phyloP scores from a whole-genome alignment of 257 asterid genomes.

The Linderniella brevidens region DNA sequence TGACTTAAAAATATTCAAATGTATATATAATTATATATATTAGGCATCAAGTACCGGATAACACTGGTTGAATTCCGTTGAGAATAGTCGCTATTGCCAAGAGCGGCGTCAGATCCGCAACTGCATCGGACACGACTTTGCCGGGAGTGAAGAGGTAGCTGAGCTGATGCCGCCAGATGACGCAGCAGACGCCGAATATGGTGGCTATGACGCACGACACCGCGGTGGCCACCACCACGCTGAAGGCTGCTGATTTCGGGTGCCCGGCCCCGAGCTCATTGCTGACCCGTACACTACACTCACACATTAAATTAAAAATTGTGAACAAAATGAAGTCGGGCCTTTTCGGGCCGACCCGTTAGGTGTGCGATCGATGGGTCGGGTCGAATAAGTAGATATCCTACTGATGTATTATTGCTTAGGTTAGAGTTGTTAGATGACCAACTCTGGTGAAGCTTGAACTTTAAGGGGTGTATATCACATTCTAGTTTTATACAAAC shows the following conservation, averaged over 20 bases:
- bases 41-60: conserved; percentile 21
- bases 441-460: too few relatives aligned
- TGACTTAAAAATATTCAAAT: too few relatives aligned
- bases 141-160: conserved; percentile 40
- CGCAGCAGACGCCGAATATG: conserved; percentile 12
- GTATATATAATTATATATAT: not conserved
- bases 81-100: conserved; percentile 33
- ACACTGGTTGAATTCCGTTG: conserved; percentile 44
- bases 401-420: too few relatives aligned
- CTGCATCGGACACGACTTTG: conserved; percentile 33
- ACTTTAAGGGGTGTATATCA: too few relatives aligned
- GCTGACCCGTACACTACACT: conserved; percentile 33
- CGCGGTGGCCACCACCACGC: conserved; percentile 23
- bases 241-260: conserved; percentile 30
- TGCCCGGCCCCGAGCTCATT: conserved; percentile 50
- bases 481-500: too few relatives aligned
- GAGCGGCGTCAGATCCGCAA: conserved; percentile 37
- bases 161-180: conserved; percentile 22
- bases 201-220: conserved; percentile 22
- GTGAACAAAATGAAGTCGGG: too few relatives aligned
- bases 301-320: too few relatives aligned
- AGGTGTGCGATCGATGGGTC: too few relatives aligned
- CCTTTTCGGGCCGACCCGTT: too few relatives aligned
- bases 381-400: too few relatives aligned
- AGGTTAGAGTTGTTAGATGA: too few relatives aligned